Evolutionary conservation across 2,329 filamentous ascomycete genomes (phyloP).

Genomic region (Fusarium subtropicale): DNA sequence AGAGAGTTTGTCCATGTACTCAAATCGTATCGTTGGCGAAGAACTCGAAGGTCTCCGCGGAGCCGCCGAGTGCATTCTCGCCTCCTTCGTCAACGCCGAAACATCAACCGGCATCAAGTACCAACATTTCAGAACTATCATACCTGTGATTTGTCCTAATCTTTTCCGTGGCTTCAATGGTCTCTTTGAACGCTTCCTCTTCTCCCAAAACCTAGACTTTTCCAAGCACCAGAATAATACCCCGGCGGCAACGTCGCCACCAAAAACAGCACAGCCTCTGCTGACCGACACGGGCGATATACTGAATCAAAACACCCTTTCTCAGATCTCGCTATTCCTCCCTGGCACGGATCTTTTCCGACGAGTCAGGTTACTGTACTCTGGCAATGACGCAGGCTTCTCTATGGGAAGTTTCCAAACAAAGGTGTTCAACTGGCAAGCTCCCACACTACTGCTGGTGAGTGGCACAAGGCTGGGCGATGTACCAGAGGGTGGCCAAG

Average conservation of each 20-base stretch:
- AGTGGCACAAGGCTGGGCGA: constrained; percentile 71
- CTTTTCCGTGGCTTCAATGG: constrained; percentile 75
- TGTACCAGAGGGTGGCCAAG: constrained; percentile 61
- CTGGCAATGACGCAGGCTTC: constrained; percentile 77
- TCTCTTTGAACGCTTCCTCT: constrained; percentile 80
- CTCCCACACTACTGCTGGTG: constrained; percentile 78
- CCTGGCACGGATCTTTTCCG: constrained; percentile 73
- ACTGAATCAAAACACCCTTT: constrained; percentile 71
- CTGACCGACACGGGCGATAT: constrained; percentile 68
- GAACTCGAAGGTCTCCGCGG: constrained; percentile 69
- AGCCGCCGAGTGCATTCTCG: constrained; percentile 73
- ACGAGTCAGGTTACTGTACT: constrained; percentile 74
- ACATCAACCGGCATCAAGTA: constrained; percentile 72
- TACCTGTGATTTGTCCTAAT: constrained; percentile 71
- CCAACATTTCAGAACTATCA: constrained; percentile 68
- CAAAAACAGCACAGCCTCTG: constrained; percentile 59
- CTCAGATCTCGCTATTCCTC: constrained; percentile 80
- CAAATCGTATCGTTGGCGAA: constrained; percentile 65
- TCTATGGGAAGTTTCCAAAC: constrained; percentile 82
- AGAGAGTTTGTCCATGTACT: constrained; percentile 72
- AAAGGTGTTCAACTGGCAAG: constrained; percentile 81
- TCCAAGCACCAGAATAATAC: constrained; percentile 60
- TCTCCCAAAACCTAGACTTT: constrained; percentile 77
- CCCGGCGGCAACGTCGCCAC: constrained; percentile 24
- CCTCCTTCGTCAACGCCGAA: constrained; percentile 74